Conservation (phyloP, 768 basidiomycete species). For the Rhizopogon vulgaris region DNA sequence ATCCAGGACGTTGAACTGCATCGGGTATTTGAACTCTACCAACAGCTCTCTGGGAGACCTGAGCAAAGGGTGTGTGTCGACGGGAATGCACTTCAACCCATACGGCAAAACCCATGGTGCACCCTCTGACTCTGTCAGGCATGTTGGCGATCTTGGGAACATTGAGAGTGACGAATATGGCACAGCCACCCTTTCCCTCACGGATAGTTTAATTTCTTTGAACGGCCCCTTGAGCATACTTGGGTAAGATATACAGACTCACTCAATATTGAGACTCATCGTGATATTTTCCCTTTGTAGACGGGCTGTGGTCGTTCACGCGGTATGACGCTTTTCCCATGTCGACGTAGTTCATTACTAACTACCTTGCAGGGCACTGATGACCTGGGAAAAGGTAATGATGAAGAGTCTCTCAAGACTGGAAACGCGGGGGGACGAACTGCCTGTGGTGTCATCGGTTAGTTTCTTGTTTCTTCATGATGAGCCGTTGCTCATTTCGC, state of each 20-base stretch:
- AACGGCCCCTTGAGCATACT: constrained; percentile 63
- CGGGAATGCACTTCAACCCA: constrained; percentile 78
- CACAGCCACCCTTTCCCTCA: constrained; percentile 48
- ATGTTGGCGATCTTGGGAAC: constrained; percentile 77
- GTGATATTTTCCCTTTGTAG: constrained; percentile 24
- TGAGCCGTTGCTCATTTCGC: neutral
- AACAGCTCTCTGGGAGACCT: constrained; percentile 50
- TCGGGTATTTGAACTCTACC: constrained; percentile 6
- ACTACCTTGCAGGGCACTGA: constrained; percentile 51
- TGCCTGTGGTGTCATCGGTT: constrained; percentile 82
- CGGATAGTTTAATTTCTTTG: constrained; percentile 57
- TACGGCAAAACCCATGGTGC: constrained; percentile 60
- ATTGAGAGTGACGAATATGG: constrained; percentile 57
- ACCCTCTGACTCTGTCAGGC: constrained; percentile 46
- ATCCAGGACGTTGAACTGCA: constrained; percentile 8
- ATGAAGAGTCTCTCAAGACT: constrained; percentile 67
- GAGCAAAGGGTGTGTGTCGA: constrained; percentile 56
- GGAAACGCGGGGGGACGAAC: constrained; percentile 72
- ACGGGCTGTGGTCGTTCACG: constrained; percentile 72
- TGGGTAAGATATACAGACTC: constrained; percentile 40
- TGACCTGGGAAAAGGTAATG: constrained; percentile 67
- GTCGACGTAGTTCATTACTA: constrained; percentile 4
- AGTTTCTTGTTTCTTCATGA: constrained; percentile 6
- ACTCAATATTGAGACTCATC: constrained; percentile 2
- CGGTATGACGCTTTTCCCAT: constrained; percentile 29